phyloP scores from a whole-genome alignment of 257 asterid species.

The Lithospermum erythrorhizon region DNA sequence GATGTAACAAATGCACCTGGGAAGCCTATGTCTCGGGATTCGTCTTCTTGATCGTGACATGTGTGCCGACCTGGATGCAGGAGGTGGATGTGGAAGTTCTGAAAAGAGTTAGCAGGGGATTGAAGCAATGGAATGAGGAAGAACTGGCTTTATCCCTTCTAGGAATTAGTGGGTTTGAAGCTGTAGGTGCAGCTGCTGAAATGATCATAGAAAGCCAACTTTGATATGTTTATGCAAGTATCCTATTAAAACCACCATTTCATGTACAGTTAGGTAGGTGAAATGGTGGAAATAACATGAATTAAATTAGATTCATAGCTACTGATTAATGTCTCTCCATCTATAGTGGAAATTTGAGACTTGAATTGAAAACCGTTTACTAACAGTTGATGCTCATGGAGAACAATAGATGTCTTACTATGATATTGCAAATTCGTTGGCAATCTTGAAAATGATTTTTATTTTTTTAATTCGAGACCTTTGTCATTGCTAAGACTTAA shows the following conservation, averaged over 20 bases:
- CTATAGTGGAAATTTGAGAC: no score
- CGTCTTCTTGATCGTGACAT: conserved; percentile 7
- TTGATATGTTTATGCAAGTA: not conserved
- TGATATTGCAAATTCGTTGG: no score
- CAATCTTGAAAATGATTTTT: no score
- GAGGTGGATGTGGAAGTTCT: conserved; percentile 12
- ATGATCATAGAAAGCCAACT: conserved; percentile 1
- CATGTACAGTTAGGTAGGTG: not conserved
- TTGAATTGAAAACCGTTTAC: no score
- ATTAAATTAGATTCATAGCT: no score
- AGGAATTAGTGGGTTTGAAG: conserved; percentile 11
- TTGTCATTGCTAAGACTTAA: no score
- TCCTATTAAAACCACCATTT: not conserved
- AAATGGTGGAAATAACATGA: no score
- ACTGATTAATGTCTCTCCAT: no score
- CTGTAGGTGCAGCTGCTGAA: conserved; percentile 13
- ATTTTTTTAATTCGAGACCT: no score
- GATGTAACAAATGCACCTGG: conserved; percentile 11
- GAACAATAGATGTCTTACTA: no score
- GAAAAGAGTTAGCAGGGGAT: conserved; percentile 7
- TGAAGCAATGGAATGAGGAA: conserved; percentile 10
- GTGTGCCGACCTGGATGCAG: conserved; percentile 9
- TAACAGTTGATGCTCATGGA: no score
- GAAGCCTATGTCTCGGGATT: conserved; percentile 12
- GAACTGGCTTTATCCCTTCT: conserved; percentile 12